phyloP scores from a whole-genome alignment of 257 asterid species.

The Pogostemon cablin region DNA sequence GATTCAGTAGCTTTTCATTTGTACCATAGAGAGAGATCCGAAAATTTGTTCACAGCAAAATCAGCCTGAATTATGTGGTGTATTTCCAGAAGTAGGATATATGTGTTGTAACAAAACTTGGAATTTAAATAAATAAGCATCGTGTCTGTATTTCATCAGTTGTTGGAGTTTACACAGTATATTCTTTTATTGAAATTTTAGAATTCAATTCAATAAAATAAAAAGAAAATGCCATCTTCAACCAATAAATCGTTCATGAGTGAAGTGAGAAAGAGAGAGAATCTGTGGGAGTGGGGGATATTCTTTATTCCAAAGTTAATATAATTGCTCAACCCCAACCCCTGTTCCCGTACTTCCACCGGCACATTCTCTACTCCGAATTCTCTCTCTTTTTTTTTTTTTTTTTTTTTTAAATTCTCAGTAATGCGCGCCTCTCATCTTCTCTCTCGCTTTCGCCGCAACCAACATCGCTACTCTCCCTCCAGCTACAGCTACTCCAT shows the following conservation, averaged over 20 bases:
- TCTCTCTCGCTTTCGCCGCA: slow-evolving; percentile 62
- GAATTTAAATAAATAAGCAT: neutral
- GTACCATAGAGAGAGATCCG: neutral
- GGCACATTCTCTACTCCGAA: slow-evolving; percentile 13
- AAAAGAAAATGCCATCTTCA: slow-evolving; percentile 34
- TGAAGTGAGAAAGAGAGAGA: too few species aligned
- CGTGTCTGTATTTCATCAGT: neutral
- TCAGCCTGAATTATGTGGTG: neutral
- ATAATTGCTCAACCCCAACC: slow-evolving; percentile 24
- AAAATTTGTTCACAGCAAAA: neutral
- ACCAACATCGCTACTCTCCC: slow-evolving; percentile 34
- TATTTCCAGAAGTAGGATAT: neutral
- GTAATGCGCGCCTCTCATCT: slow-evolving; percentile 57
- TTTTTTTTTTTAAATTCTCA: neutral
- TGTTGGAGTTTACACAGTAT: too few species aligned
- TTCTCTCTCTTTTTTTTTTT: too few species aligned
- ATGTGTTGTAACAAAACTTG: neutral
- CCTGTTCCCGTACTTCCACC: slow-evolving; percentile 24
- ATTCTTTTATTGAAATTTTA: too few species aligned
- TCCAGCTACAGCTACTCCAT: slow-evolving; percentile 33
- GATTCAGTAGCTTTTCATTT: slow-evolving; percentile 27
- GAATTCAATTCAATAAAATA: too few species aligned
- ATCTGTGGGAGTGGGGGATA: too few species aligned
- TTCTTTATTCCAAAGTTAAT: slow-evolving; percentile 8
- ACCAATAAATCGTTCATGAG: too few species aligned